Evolutionary conservation across 768 basidiomycete species (phyloP), one percentile per base, ranked within the genome.

Genomic region (button mushroom (Agaricus bisporus)): DNA sequence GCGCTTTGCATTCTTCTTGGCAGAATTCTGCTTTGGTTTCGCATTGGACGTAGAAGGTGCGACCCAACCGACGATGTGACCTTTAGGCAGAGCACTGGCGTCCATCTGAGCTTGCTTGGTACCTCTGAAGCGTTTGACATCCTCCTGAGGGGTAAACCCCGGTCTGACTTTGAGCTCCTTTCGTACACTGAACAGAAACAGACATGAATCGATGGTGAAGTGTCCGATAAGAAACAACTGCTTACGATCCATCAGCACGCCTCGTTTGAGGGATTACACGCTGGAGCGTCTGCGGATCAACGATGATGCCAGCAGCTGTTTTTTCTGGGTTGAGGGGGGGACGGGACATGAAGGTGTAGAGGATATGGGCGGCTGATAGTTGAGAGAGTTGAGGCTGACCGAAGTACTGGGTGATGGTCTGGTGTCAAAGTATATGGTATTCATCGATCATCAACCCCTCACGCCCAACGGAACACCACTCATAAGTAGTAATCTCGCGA

Each of bases 61-160:
- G 11, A 77, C 71, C 89, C 90, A 91, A 41, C 93, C 88, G 52
- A 91, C 73, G 61, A 92, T 82, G 62, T 88, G 85, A n/a, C 88
- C 86, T 66, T 88, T 87, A 29, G 88, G 83, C 5, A 88, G 68
- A 2, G 77, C 58, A 58, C 69, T 77, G 22, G 77, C 67, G 54
- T 91, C 91, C 74, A 83, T 78, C 64, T 84, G 81, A 48, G 82
- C 76, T 65, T 91, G 89, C 49, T 83, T 82, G 42, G 83, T 80
- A 39, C 88, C 82, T 49, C 91, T 81, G 69, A 94, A 98, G 45
- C 85, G 83, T n/a, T 81, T 78, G 7, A 95, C 79, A 69, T 98
- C 94, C 68, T 98, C 94, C 69, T 94, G 91, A 0, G 94, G 94
- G 4, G 91, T 95, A 70, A 87, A 98, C 0, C 94, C 94, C 2